Evolutionary conservation across 257 asterid species (phyloP), one percentile per base, ranked within the genome.

Genomic region (Schizonepeta tenuifolia): DNA sequence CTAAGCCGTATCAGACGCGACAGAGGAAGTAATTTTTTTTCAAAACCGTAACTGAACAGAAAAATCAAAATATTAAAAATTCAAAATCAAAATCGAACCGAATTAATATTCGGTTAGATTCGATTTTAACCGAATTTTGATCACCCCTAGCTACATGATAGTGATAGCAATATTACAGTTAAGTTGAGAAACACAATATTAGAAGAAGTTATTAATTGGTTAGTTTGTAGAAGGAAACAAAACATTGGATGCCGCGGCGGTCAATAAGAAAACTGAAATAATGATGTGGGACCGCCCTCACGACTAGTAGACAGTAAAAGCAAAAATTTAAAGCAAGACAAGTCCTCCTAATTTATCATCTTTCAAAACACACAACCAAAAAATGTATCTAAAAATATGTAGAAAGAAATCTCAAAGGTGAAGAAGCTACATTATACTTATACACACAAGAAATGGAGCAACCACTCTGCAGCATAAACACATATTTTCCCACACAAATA

Each of bases 241-340:
- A 50, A n/a, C 81, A 81, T 78, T 17, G 85, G 83, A 81, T 81
- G 65, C 83, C 78, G 46, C 56, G 5, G 75, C 75, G 65, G 71
- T 77, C 80, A 77, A 70, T 73, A 38, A 62, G 71, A 75, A 72
- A 74, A 77, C 73, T 31, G 70, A 67, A 81, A 81, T 74, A 60
- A 70, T 77, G 76, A 4, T 24, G 78, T 68, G 17, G 82, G 80
- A 11, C 72, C 77, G 21, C 14, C n/a, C 28, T 12, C 47, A 24
- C 13, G 24, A 10, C 56, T 6, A 69, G 2, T 6, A 69, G 2
- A 65, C 33, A 63, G 68, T 75, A 47, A 81, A 70, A 77, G 69
- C 64, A 69, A 47, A 50, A 50, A 49, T 3, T 1, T 15, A 78
- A 67, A 61, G 57, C 33, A 67, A 26, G 1, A 33, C 71, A 58